Conservation (phyloP, 768 basidiomycete species). For the Daedalea quercina region DNA sequence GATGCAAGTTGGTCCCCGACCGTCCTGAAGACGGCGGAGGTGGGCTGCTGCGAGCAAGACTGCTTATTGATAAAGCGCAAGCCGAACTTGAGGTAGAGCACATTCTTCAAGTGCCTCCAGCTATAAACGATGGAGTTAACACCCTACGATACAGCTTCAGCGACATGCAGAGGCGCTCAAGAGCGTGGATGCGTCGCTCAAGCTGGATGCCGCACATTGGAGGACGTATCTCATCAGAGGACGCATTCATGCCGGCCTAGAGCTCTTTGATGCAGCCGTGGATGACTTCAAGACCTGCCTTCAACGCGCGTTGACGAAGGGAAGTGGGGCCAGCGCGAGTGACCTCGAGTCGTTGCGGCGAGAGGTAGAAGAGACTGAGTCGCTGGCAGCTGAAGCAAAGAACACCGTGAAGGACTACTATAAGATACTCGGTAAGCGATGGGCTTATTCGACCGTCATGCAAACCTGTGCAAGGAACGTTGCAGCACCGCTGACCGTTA, state of each 20-base stretch:
- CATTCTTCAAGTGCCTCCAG: not conserved
- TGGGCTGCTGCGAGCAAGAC: constrained; percentile 66
- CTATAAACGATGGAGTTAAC: not conserved
- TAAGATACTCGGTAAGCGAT: constrained; percentile 48
- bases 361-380: constrained; percentile 71
- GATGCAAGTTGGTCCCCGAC: constrained; percentile 55
- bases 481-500: too few species aligned
- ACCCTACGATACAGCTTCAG: constrained; percentile 43
- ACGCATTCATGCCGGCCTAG: constrained; percentile 62
- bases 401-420: constrained; percentile 86
- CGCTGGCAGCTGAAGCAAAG: constrained; percentile 52
- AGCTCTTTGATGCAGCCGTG: constrained; percentile 61
- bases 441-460: not conserved
- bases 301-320: constrained; percentile 55
- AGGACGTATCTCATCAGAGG: constrained; percentile 81
- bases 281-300: constrained; percentile 70
- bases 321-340: constrained; percentile 30
- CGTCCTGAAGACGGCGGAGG: constrained; percentile 65
- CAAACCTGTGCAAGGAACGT: not conserved
- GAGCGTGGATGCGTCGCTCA: constrained; percentile 60
- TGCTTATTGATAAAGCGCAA: constrained; percentile 75
- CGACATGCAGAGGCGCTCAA: constrained; percentile 55
- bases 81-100: constrained; percentile 57
- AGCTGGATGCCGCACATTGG: constrained; percentile 54
- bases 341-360: constrained; percentile 52